Base-by-base conservation (phyloP, 768 basidiomycete genomes). In the Suillus subalutaceus region DNA sequence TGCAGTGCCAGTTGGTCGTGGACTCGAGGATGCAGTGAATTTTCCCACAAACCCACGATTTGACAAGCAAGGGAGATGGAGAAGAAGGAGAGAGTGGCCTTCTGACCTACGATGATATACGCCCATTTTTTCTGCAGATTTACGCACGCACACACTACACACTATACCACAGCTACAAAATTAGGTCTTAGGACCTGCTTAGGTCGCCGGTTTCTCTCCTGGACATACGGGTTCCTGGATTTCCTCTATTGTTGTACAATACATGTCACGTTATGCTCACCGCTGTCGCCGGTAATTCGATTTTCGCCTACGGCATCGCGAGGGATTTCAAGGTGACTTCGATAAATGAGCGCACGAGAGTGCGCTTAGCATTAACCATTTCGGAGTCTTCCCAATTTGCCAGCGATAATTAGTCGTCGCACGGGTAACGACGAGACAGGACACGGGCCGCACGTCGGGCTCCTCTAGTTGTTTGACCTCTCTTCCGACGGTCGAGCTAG, bases 31-130 rank as follows among this genome's bases (percentile, higher is more conserved):
- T 71, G 93, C 92, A 4, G 66, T 91, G 32, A 77, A 77, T 41
- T 94, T 88, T 72, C 84, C 84, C 23, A 81, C 83, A 13, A 94
- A 94, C 71, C 90, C 90, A 46, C 84, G 93, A 18, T 93, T 92
- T 74, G 89, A 90, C 72, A 69, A 72, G 1, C 84, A 89, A 56
- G 93, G 93, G 60, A 80, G 86, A 46, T 90, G 89, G 88, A 77
- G 83, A 63, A 81, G 83, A 72, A 83, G 93, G 44, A 79, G 76
- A 32, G 90, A 91, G 64, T 94, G 93, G 93, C 91, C 92, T 0
- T 74, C 73, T 63, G 86, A 85, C 64, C 74, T 93, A 71, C 86
- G 79, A 68, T 93, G 81, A 84, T 67, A 55, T 32, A 16, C 46
- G 12, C 46, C 60, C 56, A 63, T 58, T 61, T 38, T 65, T 48